Conservation (phyloP, 306 rosid species). For the Boehmeria nivea region DNA sequence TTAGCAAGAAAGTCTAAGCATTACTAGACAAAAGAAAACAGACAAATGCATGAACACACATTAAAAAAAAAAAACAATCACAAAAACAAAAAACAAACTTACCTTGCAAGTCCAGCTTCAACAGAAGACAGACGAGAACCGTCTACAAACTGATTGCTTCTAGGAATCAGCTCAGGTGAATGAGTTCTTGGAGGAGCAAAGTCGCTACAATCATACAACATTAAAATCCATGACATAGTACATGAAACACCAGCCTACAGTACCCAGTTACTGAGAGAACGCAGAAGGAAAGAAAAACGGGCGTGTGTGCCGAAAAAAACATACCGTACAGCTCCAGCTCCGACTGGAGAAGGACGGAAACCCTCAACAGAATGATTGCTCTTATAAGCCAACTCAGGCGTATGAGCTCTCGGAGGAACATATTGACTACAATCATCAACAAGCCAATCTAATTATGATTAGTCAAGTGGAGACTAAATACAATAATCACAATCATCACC, state of each 20-base stretch:
- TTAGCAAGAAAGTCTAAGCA: neutral
- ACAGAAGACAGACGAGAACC: conserved; percentile 21
- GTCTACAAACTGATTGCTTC: conserved; percentile 25
- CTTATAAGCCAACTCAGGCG: conserved; percentile 28
- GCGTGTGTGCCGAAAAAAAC: neutral
- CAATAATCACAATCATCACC: too few relatives aligned
- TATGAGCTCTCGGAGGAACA: conserved; percentile 25
- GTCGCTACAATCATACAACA: conserved; percentile 14
- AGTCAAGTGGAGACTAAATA: too few relatives aligned
- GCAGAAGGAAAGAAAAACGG: neutral
- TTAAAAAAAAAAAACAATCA: conserved; percentile 21
- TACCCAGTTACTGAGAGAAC: too few relatives aligned
- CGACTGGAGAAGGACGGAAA: conserved; percentile 24
- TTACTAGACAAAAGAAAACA: too few relatives aligned
- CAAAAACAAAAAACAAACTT: conserved; percentile 17
- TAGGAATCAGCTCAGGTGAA: conserved; percentile 29
- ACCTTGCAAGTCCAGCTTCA: conserved; percentile 37
- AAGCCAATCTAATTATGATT: neutral
- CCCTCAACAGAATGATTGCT: conserved; percentile 28
- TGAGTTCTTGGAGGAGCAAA: conserved; percentile 25
- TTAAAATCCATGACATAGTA: neutral
- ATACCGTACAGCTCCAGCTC: conserved; percentile 40
- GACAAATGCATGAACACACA: too few relatives aligned
- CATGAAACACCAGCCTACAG: neutral
- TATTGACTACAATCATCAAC: conserved; percentile 16